Evolutionary conservation across 176 grass and related monocot genomes (phyloP), one percentile per base, ranked within the genome.

Genomic region (Puya raimondii): DNA sequence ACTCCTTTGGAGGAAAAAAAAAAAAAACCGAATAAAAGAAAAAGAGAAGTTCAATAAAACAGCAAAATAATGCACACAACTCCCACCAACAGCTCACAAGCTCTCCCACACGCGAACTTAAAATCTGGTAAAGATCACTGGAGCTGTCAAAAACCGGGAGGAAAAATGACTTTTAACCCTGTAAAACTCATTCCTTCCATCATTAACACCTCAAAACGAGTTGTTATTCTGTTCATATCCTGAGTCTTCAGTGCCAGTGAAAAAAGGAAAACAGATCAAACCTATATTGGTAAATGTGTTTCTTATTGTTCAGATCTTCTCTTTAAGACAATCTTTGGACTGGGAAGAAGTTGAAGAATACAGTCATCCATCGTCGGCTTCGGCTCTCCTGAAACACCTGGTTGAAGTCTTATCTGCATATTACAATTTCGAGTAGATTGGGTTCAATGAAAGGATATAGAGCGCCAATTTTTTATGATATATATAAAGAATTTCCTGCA

Each of bases 71-170:
- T 49, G 50, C 47, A 65, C 59, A 61, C 51, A 83, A 70, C 90
- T 83, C 82, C 80, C 70, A 80, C 81, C 74, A 85, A 93, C 94
- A 84, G 80, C 82, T 82, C 86, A 13, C 71, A 13, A 79, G 70
- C 78, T 78, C 77, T 80, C 83, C 70, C 69, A 87, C 87, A 85
- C 52, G 8, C 78, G 68, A 72, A 68, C 48, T 70, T 78, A 80
- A 79, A 22, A 77, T 53, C 49, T 65, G 67, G 64, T 15, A 73
- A 67, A 49, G 82, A 80, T 80, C 72, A 68, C 70, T 58, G 56
- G 77, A 80, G 70, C 80, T 73, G 85, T 91, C 58, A 93, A 99
- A 91, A 97, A 90, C 72, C 61, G 25, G 70, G 78, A 86, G 84
- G 70, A 68, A 89, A 99, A 87, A 90, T 5, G n/a, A 56, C 29